These are phyloP conservation scores for Solanum verrucosum DNA, from an alignment of 257 asterid genomes.

Conservation along the genomic window DNA sequence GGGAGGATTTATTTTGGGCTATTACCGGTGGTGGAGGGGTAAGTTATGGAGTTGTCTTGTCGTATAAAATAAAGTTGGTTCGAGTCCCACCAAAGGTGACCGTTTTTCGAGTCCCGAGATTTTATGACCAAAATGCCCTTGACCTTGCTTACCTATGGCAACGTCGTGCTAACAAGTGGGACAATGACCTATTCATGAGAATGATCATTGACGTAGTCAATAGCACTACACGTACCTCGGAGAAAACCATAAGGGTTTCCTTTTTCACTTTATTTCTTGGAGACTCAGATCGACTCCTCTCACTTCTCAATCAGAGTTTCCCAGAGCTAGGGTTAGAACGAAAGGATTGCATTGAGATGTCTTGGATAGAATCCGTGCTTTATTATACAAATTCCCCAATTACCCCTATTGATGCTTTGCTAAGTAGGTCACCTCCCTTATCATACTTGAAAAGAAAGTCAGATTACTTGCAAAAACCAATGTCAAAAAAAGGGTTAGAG, in stretches of 20 bases:
- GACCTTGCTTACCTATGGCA: background rate
- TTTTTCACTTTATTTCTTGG: conserved; percentile 4
- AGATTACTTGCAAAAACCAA: conserved; percentile 42
- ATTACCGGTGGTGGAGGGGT: conserved; percentile 5
- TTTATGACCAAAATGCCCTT: background rate
- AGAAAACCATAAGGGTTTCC: background rate
- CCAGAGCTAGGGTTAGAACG: background rate
- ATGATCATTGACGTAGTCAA: background rate
- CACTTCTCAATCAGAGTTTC: background rate
- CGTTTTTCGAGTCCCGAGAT: background rate
- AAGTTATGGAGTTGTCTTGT: conserved; percentile 2
- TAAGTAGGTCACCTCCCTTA: conserved; percentile 14
- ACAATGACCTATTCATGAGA: background rate
- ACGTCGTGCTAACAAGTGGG: background rate
- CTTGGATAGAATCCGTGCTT: conserved; percentile 2
- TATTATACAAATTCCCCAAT: conserved; percentile 15
- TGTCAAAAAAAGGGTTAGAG: conserved; percentile 19
- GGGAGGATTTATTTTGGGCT: conserved; percentile 17
- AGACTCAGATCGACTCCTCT: background rate
- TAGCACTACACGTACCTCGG: background rate
- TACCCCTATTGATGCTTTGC: conserved; percentile 14
- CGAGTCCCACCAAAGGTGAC: conserved; percentile 5
- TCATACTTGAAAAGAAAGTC: conserved; percentile 46
- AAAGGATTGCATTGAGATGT: conserved; percentile 3
- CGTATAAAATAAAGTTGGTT: background rate